phyloP scores from a whole-genome alignment of 768 basidiomycete genomes.

The Pholiota conissans region DNA sequence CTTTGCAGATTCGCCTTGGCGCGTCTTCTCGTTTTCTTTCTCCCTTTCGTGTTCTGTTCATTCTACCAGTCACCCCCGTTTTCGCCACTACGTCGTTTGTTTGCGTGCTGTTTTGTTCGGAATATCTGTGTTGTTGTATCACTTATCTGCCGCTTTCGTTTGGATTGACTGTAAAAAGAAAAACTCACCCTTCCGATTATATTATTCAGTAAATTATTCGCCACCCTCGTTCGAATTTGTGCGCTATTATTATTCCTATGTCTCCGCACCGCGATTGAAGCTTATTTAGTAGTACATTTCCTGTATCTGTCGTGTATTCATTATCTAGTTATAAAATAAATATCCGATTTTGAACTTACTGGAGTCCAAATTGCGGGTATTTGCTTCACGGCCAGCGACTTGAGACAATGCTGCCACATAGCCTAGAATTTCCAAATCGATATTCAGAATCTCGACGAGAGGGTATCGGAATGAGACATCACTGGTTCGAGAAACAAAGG shows the following conservation, averaged over 20 bases:
- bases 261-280: no score
- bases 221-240: not conserved
- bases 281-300: not conserved
- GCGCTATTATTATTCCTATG: not conserved
- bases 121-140: conserved; percentile 2
- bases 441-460: not conserved
- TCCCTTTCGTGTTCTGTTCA: not conserved
- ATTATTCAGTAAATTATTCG: conserved; percentile 9
- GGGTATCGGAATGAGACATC: not conserved
- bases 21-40: not conserved
- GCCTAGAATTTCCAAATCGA: not conserved
- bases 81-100: not conserved
- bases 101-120: not conserved
- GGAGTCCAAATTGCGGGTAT: not conserved
- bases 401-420: not conserved
- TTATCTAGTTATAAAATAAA: not conserved
- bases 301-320: not conserved
- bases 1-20: not conserved
- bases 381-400: no score
- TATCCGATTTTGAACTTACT: not conserved
- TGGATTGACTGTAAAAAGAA: not conserved
- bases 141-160: not conserved
- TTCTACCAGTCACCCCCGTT: not conserved
- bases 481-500: conserved; percentile 1
- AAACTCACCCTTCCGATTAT: conserved; percentile 1